Conservation (phyloP, 495 filamentous ascomycete genomes). For the Xeromyces bisporus region DNA sequence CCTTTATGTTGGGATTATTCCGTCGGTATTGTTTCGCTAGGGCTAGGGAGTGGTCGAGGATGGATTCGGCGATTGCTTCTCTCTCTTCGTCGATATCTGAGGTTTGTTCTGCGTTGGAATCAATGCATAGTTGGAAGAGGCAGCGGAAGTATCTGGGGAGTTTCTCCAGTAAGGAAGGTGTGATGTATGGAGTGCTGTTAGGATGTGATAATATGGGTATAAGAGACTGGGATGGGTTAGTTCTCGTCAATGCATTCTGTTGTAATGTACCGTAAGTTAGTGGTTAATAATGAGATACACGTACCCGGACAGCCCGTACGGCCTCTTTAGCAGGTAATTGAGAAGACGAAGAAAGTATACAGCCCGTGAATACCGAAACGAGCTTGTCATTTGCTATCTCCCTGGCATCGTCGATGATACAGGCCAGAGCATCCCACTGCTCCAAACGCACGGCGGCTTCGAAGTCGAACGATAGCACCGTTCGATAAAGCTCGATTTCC, state of each 20-base stretch:
- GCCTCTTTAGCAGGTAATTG: constrained; percentile 28
- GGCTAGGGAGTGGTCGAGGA: constrained; percentile 32
- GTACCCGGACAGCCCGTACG: constrained; percentile 15
- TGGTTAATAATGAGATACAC: not conserved
- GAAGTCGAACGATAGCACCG: constrained; percentile 54
- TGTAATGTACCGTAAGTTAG: not conserved
- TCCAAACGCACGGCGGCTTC: constrained; percentile 53
- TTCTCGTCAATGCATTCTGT: constrained; percentile 2
- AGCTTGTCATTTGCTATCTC: constrained; percentile 4
- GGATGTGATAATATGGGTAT: constrained; percentile 7
- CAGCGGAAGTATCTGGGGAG: constrained; percentile 58
- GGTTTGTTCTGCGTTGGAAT: constrained; percentile 7
- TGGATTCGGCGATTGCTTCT: constrained; percentile 10
- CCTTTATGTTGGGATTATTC: not conserved
- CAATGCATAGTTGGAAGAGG: constrained; percentile 47
- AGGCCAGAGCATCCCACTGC: constrained; percentile 47
- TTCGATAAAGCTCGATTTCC: constrained; percentile 40
- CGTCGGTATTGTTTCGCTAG: constrained; percentile 24
- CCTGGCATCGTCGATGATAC: constrained; percentile 37
- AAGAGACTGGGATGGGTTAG: too few species aligned
- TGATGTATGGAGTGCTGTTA: constrained; percentile 3
- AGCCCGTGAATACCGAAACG: constrained; percentile 31
- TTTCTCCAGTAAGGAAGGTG: constrained; percentile 11
- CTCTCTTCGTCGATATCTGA: too few species aligned
- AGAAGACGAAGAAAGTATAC: constrained; percentile 37